Conservation (phyloP, 2,329 filamentous ascomycete species). For the Stagonosporopsis tanaceti region DNA sequence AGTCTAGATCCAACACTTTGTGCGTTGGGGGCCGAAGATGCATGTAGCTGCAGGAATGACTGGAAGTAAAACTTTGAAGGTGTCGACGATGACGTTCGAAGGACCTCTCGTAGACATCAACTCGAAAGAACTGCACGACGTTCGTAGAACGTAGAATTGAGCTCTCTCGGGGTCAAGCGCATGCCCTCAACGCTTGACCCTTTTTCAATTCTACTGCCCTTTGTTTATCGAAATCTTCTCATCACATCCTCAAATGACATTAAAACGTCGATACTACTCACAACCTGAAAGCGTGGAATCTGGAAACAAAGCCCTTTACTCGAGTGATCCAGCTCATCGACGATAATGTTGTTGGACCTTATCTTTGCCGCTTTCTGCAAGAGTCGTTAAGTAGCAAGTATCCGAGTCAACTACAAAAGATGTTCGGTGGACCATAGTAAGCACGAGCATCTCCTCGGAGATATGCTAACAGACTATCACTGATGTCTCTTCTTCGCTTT, state of each 20-base stretch:
- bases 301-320: too few relatives aligned
- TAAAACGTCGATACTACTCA: too few relatives aligned
- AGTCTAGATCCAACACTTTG: not conserved
- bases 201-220: not conserved
- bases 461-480: too few relatives aligned
- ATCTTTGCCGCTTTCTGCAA: not conserved
- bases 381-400: too few relatives aligned
- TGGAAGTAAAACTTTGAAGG: not conserved
- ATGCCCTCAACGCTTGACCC: not conserved
- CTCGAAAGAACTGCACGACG: not conserved
- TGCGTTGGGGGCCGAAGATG: too few relatives aligned
- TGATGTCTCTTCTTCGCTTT: too few relatives aligned
- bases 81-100: not conserved
- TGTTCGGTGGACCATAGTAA: too few relatives aligned
- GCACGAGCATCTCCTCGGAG: too few relatives aligned
- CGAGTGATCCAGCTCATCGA: too few relatives aligned
- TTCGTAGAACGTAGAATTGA: not conserved
- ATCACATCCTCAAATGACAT: too few relatives aligned
- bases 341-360: not conserved
- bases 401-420: too few relatives aligned
- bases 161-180: not conserved
- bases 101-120: not conserved
- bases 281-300: too few relatives aligned
- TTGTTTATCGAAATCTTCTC: not conserved
- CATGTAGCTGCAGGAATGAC: not conserved